Evolutionary conservation across 2,329 filamentous ascomycete genomes (phyloP).

Genomic region (Coccinonectria pachysandricola): DNA sequence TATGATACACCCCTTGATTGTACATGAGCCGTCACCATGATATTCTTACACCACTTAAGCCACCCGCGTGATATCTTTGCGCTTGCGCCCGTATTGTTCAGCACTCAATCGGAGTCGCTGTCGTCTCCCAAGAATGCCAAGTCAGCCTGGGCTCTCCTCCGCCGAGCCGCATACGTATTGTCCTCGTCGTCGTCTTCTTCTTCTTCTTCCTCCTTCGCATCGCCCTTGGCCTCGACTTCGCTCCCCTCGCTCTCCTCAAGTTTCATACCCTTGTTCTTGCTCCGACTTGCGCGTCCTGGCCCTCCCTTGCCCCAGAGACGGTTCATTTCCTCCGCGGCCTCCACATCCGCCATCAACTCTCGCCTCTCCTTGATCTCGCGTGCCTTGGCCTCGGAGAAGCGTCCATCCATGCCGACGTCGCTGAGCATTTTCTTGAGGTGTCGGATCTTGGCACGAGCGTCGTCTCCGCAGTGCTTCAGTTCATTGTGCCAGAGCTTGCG

Average conservation of each 20-base stretch:
- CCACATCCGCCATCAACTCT: conserved; percentile 75
- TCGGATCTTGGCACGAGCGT: conserved; percentile 66
- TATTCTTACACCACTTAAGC: no score
- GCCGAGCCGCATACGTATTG: conserved; percentile 31
- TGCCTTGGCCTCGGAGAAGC: conserved; percentile 78
- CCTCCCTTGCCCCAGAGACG: conserved; percentile 58
- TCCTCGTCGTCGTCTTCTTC: conserved; percentile 24
- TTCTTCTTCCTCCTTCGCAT: conserved; percentile 17
- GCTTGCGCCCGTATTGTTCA: no score
- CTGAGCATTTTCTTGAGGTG: conserved; percentile 71
- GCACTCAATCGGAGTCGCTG: conserved; percentile 55
- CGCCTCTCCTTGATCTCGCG: conserved; percentile 77
- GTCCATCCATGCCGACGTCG: conserved; percentile 78
- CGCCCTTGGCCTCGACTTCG: conserved; percentile 15
- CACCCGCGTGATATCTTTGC: no score
- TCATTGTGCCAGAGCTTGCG: conserved; percentile 87
- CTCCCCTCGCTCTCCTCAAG: conserved; percentile 23
- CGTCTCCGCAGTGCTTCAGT: conserved; percentile 62
- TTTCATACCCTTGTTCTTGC: conserved; percentile 22
- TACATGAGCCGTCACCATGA: no score
- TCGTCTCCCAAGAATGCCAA: conserved; percentile 60
- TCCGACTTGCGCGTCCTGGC: conserved; percentile 31
- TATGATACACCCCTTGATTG: no score
- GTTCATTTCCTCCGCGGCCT: conserved; percentile 74
- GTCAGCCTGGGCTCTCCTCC: conserved; percentile 39